phyloP scores from a whole-genome alignment of 345 rosid species.

The Arabis alpina region DNA sequence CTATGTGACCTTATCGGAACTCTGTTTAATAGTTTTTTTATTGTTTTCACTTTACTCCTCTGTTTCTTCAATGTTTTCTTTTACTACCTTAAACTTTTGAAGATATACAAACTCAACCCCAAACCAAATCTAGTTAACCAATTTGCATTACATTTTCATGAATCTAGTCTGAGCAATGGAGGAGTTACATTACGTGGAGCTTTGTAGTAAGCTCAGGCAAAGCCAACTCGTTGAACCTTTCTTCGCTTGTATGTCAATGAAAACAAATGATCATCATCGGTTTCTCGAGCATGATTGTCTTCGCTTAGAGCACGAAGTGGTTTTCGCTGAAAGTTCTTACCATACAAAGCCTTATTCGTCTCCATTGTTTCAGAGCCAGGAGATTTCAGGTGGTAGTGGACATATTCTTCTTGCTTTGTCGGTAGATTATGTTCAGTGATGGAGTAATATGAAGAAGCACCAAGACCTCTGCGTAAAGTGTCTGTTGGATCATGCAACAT shows the following conservation, averaged over 20 bases:
- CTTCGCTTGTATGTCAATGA: conserved; percentile 69
- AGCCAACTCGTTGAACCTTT: conserved; percentile 39
- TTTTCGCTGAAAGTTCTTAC: conserved; percentile 42
- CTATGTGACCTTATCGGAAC: no score
- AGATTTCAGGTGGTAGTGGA: conserved; percentile 35
- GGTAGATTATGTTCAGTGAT: conserved; percentile 33
- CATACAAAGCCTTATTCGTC: conserved; percentile 33
- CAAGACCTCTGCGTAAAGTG: conserved; percentile 38
- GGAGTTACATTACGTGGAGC: conserved; percentile 8
- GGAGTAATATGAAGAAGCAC: conserved; percentile 33
- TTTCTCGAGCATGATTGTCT: conserved; percentile 43
- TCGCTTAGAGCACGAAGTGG: conserved; percentile 36
- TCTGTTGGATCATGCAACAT: conserved; percentile 38
- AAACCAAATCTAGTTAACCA: conserved; percentile 8
- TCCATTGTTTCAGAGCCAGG: conserved; percentile 37
- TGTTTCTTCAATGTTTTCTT: no score
- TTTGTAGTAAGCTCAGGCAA: conserved; percentile 4
- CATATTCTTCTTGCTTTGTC: conserved; percentile 40
- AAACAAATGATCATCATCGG: conserved; percentile 39
- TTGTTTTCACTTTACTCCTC: no score
- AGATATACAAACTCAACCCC: neutral
- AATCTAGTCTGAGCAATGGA: conserved; percentile 1
- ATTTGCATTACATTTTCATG: conserved; percentile 9
- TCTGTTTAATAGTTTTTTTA: no score
- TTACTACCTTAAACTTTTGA: no score